Evolutionary conservation across 1,284 basidiomycete genomes (phyloP).

Genomic region (Sporisorium scitamineum): DNA sequence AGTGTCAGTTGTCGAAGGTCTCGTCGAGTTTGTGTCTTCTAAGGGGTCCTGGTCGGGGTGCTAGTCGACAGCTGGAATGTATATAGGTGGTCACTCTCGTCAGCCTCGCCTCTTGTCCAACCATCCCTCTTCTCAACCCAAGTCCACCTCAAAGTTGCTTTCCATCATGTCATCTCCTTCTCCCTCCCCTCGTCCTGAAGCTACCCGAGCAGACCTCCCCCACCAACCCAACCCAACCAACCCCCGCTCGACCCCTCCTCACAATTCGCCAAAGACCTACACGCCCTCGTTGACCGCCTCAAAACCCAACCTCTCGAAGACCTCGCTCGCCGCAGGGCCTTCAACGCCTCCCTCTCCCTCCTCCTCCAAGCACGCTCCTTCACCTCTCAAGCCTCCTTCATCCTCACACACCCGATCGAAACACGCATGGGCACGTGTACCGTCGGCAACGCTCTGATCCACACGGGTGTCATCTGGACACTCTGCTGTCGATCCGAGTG

Average conservation of each 20-base stretch:
- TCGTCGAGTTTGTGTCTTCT: not conserved
- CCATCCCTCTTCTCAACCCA: not conserved
- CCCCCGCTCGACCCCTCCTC: slow-evolving; percentile 5
- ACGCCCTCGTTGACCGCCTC: not conserved
- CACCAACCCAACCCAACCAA: not conserved
- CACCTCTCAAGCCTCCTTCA: not conserved
- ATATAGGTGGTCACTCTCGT: not conserved
- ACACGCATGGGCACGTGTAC: slow-evolving; percentile 10
- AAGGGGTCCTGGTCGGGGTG: not conserved
- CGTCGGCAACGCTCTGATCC: slow-evolving; percentile 3
- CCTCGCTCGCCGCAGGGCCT: not conserved
- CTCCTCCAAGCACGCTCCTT: not conserved
- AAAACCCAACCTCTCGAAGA: not conserved
- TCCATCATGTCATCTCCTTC: not conserved
- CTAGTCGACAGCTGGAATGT: not conserved
- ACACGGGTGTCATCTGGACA: slow-evolving; percentile 14
- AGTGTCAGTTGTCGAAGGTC: not conserved
- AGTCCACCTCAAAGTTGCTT: not conserved
- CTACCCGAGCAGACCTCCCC: not conserved
- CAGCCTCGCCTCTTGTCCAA: not conserved
- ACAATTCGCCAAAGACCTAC: slow-evolving; percentile 7
- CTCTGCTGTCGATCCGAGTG: slow-evolving; percentile 5
- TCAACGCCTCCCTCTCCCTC: not conserved
- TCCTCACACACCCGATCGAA: slow-evolving; percentile 8
- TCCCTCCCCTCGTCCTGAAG: not conserved